Conservation (phyloP, 495 filamentous ascomycete genomes). For the Xeromyces bisporus region DNA sequence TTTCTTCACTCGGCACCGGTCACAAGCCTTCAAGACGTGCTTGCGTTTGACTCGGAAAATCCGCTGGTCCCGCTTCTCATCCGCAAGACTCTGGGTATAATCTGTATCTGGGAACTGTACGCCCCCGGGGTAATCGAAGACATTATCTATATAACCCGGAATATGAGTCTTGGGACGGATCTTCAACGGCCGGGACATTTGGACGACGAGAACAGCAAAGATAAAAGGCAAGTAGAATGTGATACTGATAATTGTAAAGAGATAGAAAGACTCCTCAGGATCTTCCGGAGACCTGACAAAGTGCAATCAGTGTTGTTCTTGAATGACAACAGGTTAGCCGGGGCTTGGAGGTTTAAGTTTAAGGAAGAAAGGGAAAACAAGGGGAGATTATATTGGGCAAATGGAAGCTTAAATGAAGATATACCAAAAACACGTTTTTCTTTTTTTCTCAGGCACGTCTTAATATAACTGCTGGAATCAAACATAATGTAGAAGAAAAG, state of each 20-base stretch:
- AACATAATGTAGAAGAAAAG: too few species aligned
- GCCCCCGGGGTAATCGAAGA: constrained; percentile 19
- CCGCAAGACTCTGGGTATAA: constrained; percentile 12
- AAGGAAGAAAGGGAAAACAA: too few species aligned
- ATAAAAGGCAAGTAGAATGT: not conserved
- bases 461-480: too few species aligned
- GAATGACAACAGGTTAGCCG: too few species aligned
- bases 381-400: too few species aligned
- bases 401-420: too few species aligned
- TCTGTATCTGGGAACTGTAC: constrained; percentile 20
- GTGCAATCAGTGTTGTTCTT: too few species aligned
- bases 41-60: constrained; percentile 34
- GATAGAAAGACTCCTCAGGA: not conserved
- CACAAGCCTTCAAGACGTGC: constrained; percentile 32
- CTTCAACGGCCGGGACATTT: constrained; percentile 28
- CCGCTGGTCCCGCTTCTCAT: constrained; percentile 28
- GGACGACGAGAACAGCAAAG: not conserved
- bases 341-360: too few species aligned
- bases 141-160: constrained; percentile 22
- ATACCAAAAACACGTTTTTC: too few species aligned
- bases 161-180: constrained; percentile 24
- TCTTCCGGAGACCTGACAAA: too few species aligned
- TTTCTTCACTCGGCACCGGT: constrained; percentile 33
- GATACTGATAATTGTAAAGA: not conserved
- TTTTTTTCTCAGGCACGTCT: too few species aligned